Evolutionary conservation across 1,284 basidiomycete species (phyloP).

Genomic region (Cutaneotrichosporon cyanovorans): DNA sequence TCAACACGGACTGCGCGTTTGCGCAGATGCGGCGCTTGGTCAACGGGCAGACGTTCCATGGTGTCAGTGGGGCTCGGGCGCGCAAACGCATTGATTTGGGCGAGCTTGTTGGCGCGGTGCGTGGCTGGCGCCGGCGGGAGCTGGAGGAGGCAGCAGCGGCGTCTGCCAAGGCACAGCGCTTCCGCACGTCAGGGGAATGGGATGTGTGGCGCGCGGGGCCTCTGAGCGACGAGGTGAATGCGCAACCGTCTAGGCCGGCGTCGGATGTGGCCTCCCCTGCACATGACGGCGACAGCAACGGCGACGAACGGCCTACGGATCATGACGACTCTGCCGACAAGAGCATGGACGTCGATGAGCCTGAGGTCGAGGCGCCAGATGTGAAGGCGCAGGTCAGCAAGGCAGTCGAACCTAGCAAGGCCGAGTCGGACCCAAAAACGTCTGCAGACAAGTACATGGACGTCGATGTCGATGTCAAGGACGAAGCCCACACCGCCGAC

Average conservation of each 20-base stretch:
- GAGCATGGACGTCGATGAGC: not conserved
- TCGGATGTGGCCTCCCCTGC: not conserved
- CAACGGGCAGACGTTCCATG: slow-evolving; percentile 14
- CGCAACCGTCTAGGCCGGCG: not conserved
- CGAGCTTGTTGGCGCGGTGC: slow-evolving; percentile 57
- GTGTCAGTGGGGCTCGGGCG: slow-evolving; percentile 16
- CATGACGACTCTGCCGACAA: not conserved
- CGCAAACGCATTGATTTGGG: slow-evolving; percentile 53
- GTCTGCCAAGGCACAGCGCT: slow-evolving; percentile 18
- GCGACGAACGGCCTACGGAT: no score
- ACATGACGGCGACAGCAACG: no score
- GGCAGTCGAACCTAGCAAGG: no score
- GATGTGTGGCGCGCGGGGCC: slow-evolving; percentile 15
- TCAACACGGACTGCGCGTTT: slow-evolving; percentile 58
- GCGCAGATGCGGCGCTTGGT: slow-evolving; percentile 60
- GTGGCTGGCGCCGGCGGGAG: slow-evolving; percentile 54
- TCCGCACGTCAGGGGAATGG: slow-evolving; percentile 16
- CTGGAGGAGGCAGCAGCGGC: slow-evolving; percentile 32
- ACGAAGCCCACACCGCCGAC: slow-evolving; percentile 1
- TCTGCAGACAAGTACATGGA: slow-evolving; percentile 14
- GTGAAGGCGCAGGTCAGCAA: no score
- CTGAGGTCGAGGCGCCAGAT: slow-evolving; percentile 28
- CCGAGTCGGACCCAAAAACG: no score
- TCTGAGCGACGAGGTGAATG: slow-evolving; percentile 3
- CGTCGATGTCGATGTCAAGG: slow-evolving; percentile 3